Conservation (phyloP, 2,329 filamentous ascomycete genomes). For the Xenosphaeropsis pyriputrescens region DNA sequence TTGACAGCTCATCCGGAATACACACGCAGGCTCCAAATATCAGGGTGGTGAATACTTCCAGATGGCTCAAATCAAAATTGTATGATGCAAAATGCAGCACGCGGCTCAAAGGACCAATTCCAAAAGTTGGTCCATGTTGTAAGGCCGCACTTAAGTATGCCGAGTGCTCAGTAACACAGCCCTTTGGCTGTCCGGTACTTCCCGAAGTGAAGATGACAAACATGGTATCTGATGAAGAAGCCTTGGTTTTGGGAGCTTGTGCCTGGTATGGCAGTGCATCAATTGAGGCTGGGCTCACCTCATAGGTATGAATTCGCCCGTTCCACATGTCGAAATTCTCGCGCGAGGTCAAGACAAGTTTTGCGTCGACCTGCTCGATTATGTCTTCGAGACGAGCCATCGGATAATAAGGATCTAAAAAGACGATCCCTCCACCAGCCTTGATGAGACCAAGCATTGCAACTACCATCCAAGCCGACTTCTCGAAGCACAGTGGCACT, state of each 20-base stretch:
- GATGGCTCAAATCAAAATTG: slow-evolving; percentile 2
- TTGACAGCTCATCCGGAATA: neutral
- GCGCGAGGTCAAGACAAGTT: neutral
- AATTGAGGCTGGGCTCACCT: too few species aligned
- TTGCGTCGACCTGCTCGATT: neutral
- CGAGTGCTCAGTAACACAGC: slow-evolving; percentile 19
- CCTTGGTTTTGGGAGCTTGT: too few species aligned
- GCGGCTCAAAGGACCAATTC: slow-evolving; percentile 2
- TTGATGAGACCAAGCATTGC: slow-evolving; percentile 14
- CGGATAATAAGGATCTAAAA: slow-evolving; percentile 9
- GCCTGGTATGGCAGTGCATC: too few species aligned
- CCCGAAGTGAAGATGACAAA: slow-evolving; percentile 23
- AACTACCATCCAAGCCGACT: slow-evolving; percentile 10
- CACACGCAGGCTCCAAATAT: slow-evolving; percentile 1
- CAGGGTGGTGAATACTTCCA: slow-evolving; percentile 1
- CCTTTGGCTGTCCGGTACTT: slow-evolving; percentile 34
- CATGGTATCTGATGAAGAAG: neutral
- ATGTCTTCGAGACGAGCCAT: slow-evolving; percentile 2
- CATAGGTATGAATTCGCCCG: too few species aligned
- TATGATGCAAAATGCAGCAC: slow-evolving; percentile 4
- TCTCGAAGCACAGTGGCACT: slow-evolving; percentile 10
- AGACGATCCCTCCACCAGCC: slow-evolving; percentile 14
- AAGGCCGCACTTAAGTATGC: neutral
- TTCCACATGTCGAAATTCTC: too few species aligned
- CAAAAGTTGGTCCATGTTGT: neutral